phyloP scores from a whole-genome alignment of 2,329 filamentous ascomycete species.

The Ophiostoma ips region DNA sequence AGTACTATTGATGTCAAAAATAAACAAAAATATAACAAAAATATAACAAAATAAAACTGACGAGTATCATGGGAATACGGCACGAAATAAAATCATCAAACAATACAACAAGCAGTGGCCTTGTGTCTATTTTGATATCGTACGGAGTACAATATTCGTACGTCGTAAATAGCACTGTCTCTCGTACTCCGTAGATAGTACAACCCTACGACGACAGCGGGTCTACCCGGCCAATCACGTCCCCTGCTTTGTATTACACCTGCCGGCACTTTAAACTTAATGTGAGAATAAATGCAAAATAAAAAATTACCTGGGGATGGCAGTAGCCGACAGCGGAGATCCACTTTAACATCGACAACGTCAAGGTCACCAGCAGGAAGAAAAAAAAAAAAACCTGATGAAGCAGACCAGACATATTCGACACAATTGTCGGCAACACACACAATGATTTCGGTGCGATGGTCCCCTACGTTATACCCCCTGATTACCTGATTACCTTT shows the following conservation, averaged over 20 bases:
- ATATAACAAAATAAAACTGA: too few species aligned
- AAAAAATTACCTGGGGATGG: not conserved
- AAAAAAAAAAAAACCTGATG: not conserved
- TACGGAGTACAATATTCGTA: too few species aligned
- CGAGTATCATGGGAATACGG: too few species aligned
- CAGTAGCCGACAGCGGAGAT: slow-evolving; percentile 9
- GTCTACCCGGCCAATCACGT: not conserved
- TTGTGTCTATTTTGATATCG: too few species aligned
- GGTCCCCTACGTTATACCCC: not conserved
- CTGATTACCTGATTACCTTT: too few species aligned
- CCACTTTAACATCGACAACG: slow-evolving; percentile 3
- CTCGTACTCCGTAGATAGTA: not conserved
- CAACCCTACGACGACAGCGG: too few species aligned
- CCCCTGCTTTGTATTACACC: slow-evolving; percentile 3
- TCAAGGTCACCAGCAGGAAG: not conserved
- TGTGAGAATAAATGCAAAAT: not conserved
- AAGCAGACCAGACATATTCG: not conserved
- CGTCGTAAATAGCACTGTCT: too few species aligned
- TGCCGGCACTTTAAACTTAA: not conserved
- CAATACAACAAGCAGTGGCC: too few species aligned
- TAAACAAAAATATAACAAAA: too few species aligned
- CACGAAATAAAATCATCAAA: too few species aligned
- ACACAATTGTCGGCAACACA: not conserved
- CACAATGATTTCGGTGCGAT: slow-evolving; percentile 5
- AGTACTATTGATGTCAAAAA: too few species aligned